Percentiles rank a stretch among this genome's conserved stretches.
These are phyloP conservation scores for Yamadazyma akitaensis DNA, from an alignment of 805 yeast genomes.

Conservation along the genomic window DNA sequence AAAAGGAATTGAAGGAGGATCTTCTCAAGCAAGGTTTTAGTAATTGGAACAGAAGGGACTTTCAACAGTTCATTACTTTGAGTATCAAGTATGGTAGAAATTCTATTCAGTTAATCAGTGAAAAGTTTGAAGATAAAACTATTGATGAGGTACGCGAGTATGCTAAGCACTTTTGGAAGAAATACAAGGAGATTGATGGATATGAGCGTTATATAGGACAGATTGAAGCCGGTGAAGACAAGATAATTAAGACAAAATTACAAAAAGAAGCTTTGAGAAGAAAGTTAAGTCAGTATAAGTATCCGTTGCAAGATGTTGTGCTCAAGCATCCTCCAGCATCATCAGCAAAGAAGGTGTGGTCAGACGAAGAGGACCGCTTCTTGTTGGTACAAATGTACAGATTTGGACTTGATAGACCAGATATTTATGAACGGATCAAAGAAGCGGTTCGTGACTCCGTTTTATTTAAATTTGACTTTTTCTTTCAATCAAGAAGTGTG, in stretches of 20 bases:
- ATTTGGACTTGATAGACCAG: conserved; percentile 76
- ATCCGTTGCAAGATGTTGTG: conserved; percentile 76
- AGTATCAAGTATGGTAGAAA: conserved; percentile 81
- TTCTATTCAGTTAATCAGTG: conserved; percentile 63
- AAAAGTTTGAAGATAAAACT: conserved; percentile 80
- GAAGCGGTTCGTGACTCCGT: conserved; percentile 72
- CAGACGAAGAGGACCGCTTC: conserved; percentile 90
- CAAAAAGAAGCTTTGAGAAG: conserved; percentile 79
- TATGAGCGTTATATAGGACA: conserved; percentile 77
- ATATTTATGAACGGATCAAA: conserved; percentile 73
- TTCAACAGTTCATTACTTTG: conserved; percentile 71
- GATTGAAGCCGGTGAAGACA: conserved; percentile 89
- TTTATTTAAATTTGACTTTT: conserved; percentile 82
- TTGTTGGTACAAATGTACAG: conserved; percentile 74
- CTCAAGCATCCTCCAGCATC: conserved; percentile 72
- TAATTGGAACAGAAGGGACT: conserved; percentile 86
- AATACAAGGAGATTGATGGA: conserved; percentile 79
- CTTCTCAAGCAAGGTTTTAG: conserved; percentile 64
- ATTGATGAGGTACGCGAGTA: conserved; percentile 76
- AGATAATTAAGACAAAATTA: conserved; percentile 54
- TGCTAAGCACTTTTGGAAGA: conserved; percentile 77
- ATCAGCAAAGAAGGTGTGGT: conserved; percentile 58
- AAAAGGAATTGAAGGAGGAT: conserved; percentile 59
- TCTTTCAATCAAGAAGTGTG: conserved; percentile 74
- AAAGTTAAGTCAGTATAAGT: conserved; percentile 64